Evolutionary conservation across 2,329 filamentous ascomycete genomes (phyloP), one percentile per base, ranked within the genome.

Genomic region (Pezicula carpinea): DNA sequence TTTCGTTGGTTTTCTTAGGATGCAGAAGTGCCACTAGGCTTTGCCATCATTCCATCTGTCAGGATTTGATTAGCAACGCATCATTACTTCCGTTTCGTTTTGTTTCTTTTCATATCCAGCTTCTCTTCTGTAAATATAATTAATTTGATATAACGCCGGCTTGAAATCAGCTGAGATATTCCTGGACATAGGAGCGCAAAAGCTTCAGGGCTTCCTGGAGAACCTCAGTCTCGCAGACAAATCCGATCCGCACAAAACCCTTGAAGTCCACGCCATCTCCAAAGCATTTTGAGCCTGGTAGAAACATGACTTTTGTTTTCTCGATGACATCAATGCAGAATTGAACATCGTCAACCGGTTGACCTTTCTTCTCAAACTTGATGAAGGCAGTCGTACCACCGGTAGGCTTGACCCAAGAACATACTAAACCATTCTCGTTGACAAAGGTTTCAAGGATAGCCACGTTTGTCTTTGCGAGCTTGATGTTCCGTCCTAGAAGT

Each of bases 321-420:
- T 82, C 75, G 22, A 88, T 68, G 31, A 95, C 65, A 59, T 81
- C 76, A 55, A 80, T 69, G 57, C 86, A 92, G 56, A 95, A 85
- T 4, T 72, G 72, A n/a, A 77, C 79, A 52, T 91, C 85, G 57
- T 92, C 80, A 0, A 95, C 2, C 6, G 80, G 74, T 60, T 75
- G 64, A 0, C 77, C 80, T 39, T 77, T 75, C 43, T 75, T 73
- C 44, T 71, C 72, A 54, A 95, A 89, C 57, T 77, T 80, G 47
- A 95, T 68, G 59, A 95, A 87, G 0, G 86, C 85, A 7, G 86
- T 92, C 2, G 88, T 95, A 0, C 89, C 89, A 1, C 87, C 88
- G 5, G 79, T 79, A 1, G 89, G 89, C 64, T 80, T 85, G 4
- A 82, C 74, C 85, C 86, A 93, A 2, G 76, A 76, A 57, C 81